A percentile compares a stretch with the other conserved stretches of the same genome.
Conservation (phyloP, 306 rosid species). For the Citrullus amarus region DNA sequence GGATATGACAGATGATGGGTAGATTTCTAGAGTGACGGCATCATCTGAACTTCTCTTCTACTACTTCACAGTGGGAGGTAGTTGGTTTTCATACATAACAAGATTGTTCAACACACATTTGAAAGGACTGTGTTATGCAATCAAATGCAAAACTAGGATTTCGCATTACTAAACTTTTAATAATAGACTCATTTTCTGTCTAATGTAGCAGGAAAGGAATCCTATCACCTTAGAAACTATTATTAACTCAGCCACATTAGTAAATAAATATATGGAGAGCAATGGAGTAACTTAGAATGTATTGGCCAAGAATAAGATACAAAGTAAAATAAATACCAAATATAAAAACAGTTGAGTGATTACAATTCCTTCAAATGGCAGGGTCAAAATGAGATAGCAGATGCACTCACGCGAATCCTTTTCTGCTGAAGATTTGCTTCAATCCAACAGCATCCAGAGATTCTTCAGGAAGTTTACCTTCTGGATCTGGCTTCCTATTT, state of each 20-base stretch:
- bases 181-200: neutral
- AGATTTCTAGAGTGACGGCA: neutral
- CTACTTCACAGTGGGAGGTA: neutral
- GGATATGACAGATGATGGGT: neutral
- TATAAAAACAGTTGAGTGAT: neutral
- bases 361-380: neutral
- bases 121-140: neutral
- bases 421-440: constrained; percentile 60
- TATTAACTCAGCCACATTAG: neutral
- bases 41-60: neutral
- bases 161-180: neutral
- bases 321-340: neutral
- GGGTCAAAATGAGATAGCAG: neutral
- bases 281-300: neutral
- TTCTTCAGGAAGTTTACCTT: constrained; percentile 88
- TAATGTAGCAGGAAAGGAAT: neutral
- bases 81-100: neutral
- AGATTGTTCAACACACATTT: neutral
- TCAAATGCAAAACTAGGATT: neutral
- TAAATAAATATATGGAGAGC: neutral
- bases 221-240: neutral
- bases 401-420: constrained; percentile 80
- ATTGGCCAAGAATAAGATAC: neutral
- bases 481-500: constrained; percentile 71
- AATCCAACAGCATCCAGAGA: constrained; percentile 60